A percentile compares a stretch with the other conserved stretches of the same genome.
These are phyloP conservation scores for Urtica urens DNA, from an alignment of 306 rosid species.

Conservation along the genomic window DNA sequence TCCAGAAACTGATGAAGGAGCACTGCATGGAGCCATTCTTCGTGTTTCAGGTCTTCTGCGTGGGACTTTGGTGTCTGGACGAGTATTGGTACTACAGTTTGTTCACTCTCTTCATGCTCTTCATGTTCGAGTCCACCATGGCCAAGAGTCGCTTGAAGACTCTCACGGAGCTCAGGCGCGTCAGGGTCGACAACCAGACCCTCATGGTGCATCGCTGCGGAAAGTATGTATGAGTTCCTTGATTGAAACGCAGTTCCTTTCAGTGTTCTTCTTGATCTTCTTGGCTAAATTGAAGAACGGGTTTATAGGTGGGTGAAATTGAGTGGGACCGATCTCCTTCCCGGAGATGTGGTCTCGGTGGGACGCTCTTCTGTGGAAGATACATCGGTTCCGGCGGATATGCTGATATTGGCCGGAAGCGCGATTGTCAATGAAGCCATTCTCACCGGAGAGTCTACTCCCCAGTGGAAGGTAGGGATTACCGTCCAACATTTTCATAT, in stretches of 20 bases:
- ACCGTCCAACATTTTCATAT: background rate
- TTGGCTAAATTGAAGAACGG: too few relatives aligned
- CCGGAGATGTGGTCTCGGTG: conserved; percentile 93
- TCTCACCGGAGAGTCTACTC: conserved; percentile 99
- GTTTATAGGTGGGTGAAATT: conserved; percentile 76
- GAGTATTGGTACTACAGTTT: conserved; percentile 99
- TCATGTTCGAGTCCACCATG: conserved; percentile 98
- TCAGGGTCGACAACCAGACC: conserved; percentile 86
- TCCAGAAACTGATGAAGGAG: conserved; percentile 93
- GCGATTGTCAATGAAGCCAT: conserved; percentile 95
- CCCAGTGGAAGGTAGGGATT: conserved; percentile 88
- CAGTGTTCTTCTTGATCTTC: too few relatives aligned
- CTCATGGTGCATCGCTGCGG: conserved; percentile 92
- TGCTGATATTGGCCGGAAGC: conserved; percentile 95
- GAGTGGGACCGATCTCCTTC: conserved; percentile 86
- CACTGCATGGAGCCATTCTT: conserved; percentile 97
- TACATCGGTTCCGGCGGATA: conserved; percentile 95
- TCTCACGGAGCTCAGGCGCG: conserved; percentile 91
- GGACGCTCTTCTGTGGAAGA: conserved; percentile 92
- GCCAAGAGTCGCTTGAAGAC: conserved; percentile 96
- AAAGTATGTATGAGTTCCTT: conserved; percentile 40
- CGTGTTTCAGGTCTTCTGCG: conserved; percentile 96
- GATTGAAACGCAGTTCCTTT: background rate
- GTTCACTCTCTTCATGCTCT: conserved; percentile 91
- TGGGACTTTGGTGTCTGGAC: conserved; percentile 99